A percentile compares a stretch with the other conserved stretches of the same genome.
These are phyloP conservation scores for Arthrobotrys conoides DNA, from an alignment of 2,329 filamentous ascomycete species.

Conservation along the genomic window DNA sequence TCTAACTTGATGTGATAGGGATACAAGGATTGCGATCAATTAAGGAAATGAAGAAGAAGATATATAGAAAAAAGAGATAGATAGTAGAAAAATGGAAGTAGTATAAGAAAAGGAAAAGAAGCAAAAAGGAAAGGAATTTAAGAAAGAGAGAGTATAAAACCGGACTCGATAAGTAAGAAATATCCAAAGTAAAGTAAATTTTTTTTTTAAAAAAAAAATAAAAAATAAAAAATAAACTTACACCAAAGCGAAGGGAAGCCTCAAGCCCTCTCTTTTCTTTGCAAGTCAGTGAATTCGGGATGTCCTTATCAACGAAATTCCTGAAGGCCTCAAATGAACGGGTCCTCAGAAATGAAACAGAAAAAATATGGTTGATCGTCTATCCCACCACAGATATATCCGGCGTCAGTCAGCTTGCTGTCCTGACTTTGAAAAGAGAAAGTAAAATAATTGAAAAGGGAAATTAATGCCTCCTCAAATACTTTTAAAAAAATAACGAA, in stretches of 20 bases:
- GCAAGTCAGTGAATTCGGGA: slow-evolving; percentile 34
- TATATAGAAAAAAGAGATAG: slow-evolving; percentile 15
- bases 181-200: slow-evolving; percentile 9
- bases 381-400: slow-evolving; percentile 28
- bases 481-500: slow-evolving; percentile 16
- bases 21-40: slow-evolving; percentile 23
- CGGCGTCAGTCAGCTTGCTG: slow-evolving; percentile 44
- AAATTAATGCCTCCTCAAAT: slow-evolving; percentile 31
- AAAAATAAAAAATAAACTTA: too few relatives aligned
- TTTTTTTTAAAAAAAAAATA: too few relatives aligned
- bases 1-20: slow-evolving; percentile 23
- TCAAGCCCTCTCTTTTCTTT: slow-evolving; percentile 46
- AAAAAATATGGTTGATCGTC: background rate
- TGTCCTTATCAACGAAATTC: slow-evolving; percentile 14
- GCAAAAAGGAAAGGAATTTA: slow-evolving; percentile 9
- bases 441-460: slow-evolving; percentile 11
- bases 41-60: slow-evolving; percentile 29
- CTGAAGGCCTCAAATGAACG: slow-evolving; percentile 50
- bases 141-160: slow-evolving; percentile 13
- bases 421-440: slow-evolving; percentile 21
- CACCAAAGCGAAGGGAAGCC: slow-evolving; percentile 39
- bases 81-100: slow-evolving; percentile 11
- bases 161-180: slow-evolving; percentile 20
- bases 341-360: slow-evolving; percentile 19
- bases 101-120: slow-evolving; percentile 5